A percentile compares a stretch with the other conserved stretches of the same genome.
phyloP scores from a whole-genome alignment of 495 filamentous ascomycete species.

The Penicillium bialowiezense region DNA sequence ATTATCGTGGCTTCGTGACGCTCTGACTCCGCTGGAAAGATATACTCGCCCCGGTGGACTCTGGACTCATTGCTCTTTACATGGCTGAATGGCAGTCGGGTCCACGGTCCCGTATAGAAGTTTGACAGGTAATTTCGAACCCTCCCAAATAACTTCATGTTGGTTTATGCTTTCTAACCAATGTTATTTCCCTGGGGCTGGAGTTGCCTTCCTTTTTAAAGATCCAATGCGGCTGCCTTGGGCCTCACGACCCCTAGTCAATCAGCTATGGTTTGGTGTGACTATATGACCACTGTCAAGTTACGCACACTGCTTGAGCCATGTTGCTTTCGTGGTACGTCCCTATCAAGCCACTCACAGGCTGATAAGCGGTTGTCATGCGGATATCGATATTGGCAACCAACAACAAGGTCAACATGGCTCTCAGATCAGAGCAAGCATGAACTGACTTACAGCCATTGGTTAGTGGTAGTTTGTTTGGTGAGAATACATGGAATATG shows the following conservation, averaged over 20 bases:
- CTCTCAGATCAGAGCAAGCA: no score
- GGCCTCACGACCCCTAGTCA: neutral
- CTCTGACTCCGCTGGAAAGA: conserved; percentile 20
- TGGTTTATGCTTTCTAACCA: neutral
- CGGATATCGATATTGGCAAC: no score
- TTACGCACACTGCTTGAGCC: conserved; percentile 1
- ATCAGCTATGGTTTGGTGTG: neutral
- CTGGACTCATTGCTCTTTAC: neutral
- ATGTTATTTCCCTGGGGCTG: neutral
- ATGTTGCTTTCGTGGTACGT: neutral
- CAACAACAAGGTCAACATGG: no score
- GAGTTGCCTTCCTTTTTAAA: conserved; percentile 1
- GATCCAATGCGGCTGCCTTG: conserved; percentile 2
- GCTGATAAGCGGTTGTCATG: no score
- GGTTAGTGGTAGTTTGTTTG: neutral
- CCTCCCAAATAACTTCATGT: conserved; percentile 5
- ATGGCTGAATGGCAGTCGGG: neutral
- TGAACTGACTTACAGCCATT: no score
- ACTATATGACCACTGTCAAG: neutral
- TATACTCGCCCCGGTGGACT: conserved; percentile 10
- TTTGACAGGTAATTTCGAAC: neutral
- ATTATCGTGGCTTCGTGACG: conserved; percentile 22
- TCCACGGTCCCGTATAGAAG: neutral
- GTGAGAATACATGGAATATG: neutral
- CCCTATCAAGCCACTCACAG: neutral